phyloP scores from a whole-genome alignment of 2,329 filamentous ascomycete species.

The Microcyclospora tardicrescens region DNA sequence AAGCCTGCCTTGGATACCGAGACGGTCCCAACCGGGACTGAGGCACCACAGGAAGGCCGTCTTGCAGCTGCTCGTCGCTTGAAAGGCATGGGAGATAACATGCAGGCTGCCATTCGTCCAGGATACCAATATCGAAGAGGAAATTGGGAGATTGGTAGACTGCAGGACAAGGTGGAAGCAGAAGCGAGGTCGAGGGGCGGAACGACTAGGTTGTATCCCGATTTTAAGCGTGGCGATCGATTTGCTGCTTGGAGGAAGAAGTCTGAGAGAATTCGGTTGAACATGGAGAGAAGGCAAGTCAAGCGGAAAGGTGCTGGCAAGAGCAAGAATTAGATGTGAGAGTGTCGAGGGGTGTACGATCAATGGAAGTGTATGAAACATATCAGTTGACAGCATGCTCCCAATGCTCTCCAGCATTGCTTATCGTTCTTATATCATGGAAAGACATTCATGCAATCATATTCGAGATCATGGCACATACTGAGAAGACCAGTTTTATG shows the following conservation, averaged over 20 bases:
- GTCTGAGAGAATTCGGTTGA: too few species aligned
- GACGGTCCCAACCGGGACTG: slow-evolving; percentile 4
- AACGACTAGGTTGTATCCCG: slow-evolving; percentile 5
- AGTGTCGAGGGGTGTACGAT: too few species aligned
- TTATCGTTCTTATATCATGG: too few species aligned
- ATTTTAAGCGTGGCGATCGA: slow-evolving; percentile 45
- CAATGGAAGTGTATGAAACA: too few species aligned
- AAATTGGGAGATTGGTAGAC: slow-evolving; percentile 56
- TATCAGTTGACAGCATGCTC: too few species aligned
- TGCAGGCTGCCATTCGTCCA: slow-evolving; percentile 31
- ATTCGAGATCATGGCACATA: too few species aligned
- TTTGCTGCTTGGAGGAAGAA: slow-evolving; percentile 54
- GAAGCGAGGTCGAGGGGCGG: slow-evolving; percentile 39
- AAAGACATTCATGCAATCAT: too few species aligned
- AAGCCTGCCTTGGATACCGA: slow-evolving; percentile 6
- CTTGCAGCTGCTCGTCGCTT: slow-evolving; percentile 9
- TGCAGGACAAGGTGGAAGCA: slow-evolving; percentile 41
- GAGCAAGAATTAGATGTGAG: too few species aligned
- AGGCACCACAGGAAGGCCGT: slow-evolving; percentile 7
- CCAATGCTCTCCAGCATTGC: too few species aligned
- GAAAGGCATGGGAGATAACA: slow-evolving; percentile 15
- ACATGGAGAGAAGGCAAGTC: too few species aligned
- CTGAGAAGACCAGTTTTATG: too few species aligned
- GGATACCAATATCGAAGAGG: slow-evolving; percentile 52
- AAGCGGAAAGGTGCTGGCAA: too few species aligned